A percentile compares a stretch with the other conserved stretches of the same genome.
phyloP scores from a whole-genome alignment of 2,329 filamentous ascomycete genomes.

The Pseudogymnoascus sp. region DNA sequence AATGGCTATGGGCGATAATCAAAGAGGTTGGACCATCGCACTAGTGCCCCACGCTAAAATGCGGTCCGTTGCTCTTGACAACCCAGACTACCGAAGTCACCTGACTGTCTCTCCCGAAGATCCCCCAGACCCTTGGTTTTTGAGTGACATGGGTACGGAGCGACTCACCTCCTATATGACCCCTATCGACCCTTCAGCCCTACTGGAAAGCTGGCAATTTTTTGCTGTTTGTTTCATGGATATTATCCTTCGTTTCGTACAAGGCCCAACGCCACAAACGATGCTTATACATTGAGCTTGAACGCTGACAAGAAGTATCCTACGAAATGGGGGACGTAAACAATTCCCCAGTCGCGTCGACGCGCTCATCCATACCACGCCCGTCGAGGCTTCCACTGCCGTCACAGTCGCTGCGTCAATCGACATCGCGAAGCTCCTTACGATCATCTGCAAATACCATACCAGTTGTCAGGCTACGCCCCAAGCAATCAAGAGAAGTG shows the following conservation, averaged over 20 bases:
- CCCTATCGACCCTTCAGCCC: constrained; percentile 1
- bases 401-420: neutral
- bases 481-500: neutral
- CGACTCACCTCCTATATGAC: constrained; percentile 5
- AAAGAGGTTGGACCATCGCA: neutral
- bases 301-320: constrained; percentile 11
- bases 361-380: constrained; percentile 35
- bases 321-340: constrained; percentile 8
- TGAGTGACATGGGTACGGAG: neutral
- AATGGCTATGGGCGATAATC: constrained; percentile 6
- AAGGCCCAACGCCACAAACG: constrained; percentile 3
- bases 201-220: neutral
- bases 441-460: neutral
- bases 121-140: neutral
- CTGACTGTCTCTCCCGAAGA: neutral
- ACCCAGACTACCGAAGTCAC: neutral
- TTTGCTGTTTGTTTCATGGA: neutral
- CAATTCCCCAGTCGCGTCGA: constrained; percentile 1
- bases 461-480: neutral
- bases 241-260: neutral
- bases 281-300: neutral
- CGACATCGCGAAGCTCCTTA: neutral
- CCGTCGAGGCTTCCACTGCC: constrained; percentile 45
- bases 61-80: constrained; percentile 7
- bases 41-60: constrained; percentile 7